These are phyloP conservation scores for Pestalotiopsis fici DNA, from an alignment of 2,329 filamentous ascomycete species.

Conservation along the genomic window DNA sequence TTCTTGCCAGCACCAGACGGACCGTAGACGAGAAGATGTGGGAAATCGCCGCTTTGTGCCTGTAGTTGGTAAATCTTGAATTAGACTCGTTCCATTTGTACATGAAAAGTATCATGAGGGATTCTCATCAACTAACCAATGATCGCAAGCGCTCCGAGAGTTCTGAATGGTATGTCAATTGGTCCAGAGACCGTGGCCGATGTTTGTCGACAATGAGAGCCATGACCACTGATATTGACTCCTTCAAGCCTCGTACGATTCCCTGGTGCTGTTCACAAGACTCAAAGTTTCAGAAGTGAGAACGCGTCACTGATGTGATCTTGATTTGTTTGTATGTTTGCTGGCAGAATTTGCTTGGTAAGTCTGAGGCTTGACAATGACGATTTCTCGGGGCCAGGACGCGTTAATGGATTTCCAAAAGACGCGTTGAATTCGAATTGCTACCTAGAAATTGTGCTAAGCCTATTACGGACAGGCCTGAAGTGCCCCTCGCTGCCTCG, in stretches of 20 bases:
- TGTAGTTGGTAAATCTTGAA: slow-evolving; percentile 35
- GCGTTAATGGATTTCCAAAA: slow-evolving; percentile 30
- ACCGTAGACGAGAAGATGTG: slow-evolving; percentile 94
- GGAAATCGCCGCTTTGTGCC: slow-evolving; percentile 97
- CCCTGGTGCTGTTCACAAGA: background rate
- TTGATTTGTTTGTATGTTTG: background rate
- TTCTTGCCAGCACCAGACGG: slow-evolving; percentile 98
- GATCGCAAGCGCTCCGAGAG: slow-evolving; percentile 85
- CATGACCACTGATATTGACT: slow-evolving; percentile 41
- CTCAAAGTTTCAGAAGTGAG: background rate
- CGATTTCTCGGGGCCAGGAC: slow-evolving; percentile 11
- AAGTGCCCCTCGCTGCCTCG: background rate
- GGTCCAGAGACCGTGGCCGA: slow-evolving; percentile 72
- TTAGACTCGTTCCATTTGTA: background rate
- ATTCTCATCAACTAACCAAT: slow-evolving; percentile 60
- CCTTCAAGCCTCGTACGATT: background rate
- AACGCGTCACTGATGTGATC: background rate
- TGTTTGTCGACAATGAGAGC: slow-evolving; percentile 74
- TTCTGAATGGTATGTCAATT: slow-evolving; percentile 83
- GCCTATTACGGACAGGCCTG: background rate
- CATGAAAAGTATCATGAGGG: slow-evolving; percentile 11
- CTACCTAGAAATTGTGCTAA: background rate
- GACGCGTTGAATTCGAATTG: slow-evolving; percentile 1
- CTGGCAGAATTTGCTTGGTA: background rate
- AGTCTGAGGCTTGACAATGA: background rate